Percentiles rank a stretch among this genome's conserved stretches.
Evolutionary conservation across 345 rosid genomes (phyloP).

Genomic region (Camelina hispida): DNA sequence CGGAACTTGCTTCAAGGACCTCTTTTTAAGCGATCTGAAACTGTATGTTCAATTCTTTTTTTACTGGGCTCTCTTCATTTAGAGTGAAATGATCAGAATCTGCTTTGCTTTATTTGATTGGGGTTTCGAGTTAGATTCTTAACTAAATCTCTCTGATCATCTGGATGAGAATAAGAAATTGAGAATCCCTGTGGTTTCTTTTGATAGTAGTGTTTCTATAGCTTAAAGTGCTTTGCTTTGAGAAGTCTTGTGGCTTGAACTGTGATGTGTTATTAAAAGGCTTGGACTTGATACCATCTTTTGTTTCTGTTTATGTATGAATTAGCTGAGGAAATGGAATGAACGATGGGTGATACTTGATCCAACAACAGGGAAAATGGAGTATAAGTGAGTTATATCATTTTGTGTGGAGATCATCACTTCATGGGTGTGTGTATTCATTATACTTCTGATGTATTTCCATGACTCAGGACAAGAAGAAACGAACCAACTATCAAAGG

Average conservation of each 20-base stretch:
- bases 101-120: conserved; percentile 8
- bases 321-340: conserved; percentile 96
- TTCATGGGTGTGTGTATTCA: background rate
- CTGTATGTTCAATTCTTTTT: conserved; percentile 56
- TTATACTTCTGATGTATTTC: background rate
- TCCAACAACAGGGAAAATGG: conserved; percentile 97
- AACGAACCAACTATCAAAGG: conserved; percentile 91
- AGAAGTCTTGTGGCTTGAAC: conserved; percentile 15
- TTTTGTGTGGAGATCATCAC: conserved; percentile 17
- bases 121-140: background rate
- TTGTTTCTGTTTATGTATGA: conserved; percentile 30
- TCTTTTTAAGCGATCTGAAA: conserved; percentile 97
- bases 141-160: background rate
- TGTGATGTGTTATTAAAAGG: background rate
- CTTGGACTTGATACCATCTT: background rate
- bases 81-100: conserved; percentile 12
- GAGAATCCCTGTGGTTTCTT: conserved; percentile 10
- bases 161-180: background rate
- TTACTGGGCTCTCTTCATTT: conserved; percentile 10
- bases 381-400: conserved; percentile 71
- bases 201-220: background rate
- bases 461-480: conserved; percentile 71
- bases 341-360: conserved; percentile 97
- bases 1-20: conserved; percentile 93
- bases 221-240: background rate